Conservation (phyloP, 2,329 filamentous ascomycete species). For the Keithomyces neogunnii region DNA sequence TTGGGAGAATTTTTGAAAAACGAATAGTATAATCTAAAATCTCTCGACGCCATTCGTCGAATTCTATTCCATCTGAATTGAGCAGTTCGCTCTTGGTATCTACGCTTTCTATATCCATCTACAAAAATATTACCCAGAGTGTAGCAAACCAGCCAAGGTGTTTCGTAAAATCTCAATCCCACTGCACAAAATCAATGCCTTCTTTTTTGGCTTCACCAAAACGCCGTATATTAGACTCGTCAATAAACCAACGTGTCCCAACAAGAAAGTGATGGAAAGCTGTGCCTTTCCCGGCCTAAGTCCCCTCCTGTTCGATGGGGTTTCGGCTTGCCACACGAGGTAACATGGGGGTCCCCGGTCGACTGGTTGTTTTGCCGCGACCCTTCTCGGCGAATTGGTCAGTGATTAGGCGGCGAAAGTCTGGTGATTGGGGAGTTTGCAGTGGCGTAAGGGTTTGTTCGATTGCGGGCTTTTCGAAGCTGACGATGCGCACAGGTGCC, state of each 20-base stretch:
- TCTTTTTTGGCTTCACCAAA: neutral
- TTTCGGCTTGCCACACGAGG: constrained; percentile 28
- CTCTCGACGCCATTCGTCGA: too few species aligned
- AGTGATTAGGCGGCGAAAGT: constrained; percentile 24
- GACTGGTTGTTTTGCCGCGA: constrained; percentile 34
- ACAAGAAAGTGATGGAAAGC: neutral
- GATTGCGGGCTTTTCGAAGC: constrained; percentile 67
- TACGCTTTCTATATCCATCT: neutral
- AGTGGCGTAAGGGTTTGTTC: constrained; percentile 35
- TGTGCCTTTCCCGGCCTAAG: neutral
- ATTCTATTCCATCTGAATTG: too few species aligned
- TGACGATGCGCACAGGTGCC: constrained; percentile 59
- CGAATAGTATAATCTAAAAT: too few species aligned
- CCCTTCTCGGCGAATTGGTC: constrained; percentile 33
- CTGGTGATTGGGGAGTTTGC: constrained; percentile 20
- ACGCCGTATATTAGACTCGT: neutral
- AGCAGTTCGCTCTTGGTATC: neutral
- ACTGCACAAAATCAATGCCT: neutral
- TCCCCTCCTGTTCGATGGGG: constrained; percentile 30
- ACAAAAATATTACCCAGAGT: neutral
- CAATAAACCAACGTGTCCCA: neutral
- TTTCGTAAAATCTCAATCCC: neutral
- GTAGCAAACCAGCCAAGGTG: neutral
- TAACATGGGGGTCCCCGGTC: constrained; percentile 38
- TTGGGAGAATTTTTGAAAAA: too few species aligned